Evolutionary conservation across 495 filamentous ascomycete genomes (phyloP).

Genomic region (Physcia stellaris): DNA sequence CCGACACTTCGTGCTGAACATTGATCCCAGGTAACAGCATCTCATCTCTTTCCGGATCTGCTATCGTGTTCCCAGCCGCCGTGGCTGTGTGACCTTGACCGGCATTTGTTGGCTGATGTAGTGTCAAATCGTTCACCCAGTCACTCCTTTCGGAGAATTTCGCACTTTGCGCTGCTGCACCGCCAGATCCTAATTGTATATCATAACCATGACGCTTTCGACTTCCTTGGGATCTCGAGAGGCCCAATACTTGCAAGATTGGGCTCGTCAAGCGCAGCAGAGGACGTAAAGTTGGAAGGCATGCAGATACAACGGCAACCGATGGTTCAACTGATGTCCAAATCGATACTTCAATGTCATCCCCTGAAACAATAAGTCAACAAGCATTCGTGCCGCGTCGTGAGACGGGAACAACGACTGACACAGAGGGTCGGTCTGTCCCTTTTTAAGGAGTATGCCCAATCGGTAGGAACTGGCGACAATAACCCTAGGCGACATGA

Average conservation of each 20-base stretch:
- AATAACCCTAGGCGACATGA: slow-evolving; percentile 1
- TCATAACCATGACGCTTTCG: background rate
- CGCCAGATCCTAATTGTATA: background rate
- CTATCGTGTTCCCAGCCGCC: too few relatives aligned
- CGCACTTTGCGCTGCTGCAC: background rate
- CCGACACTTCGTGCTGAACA: background rate
- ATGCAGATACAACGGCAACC: slow-evolving; percentile 8
- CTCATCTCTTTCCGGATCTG: background rate
- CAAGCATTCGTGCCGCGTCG: background rate
- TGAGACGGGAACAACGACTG: background rate
- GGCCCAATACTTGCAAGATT: background rate
- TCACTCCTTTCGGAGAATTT: background rate
- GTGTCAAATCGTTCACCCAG: background rate
- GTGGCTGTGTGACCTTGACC: too few relatives aligned
- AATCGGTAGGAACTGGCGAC: background rate
- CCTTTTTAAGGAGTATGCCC: background rate
- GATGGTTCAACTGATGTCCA: slow-evolving; percentile 10
- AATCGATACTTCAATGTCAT: slow-evolving; percentile 8
- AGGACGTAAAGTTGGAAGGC: slow-evolving; percentile 10
- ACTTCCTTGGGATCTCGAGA: background rate
- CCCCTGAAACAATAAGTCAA: background rate
- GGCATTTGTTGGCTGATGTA: too few relatives aligned
- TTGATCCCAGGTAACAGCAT: background rate
- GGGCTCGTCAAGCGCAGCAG: background rate
- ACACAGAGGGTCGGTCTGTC: slow-evolving; percentile 1